Percentiles rank a stretch among this genome's conserved stretches.
Conservation (phyloP, 164 flowering plant species). For the Akebia trifoliata region DNA sequence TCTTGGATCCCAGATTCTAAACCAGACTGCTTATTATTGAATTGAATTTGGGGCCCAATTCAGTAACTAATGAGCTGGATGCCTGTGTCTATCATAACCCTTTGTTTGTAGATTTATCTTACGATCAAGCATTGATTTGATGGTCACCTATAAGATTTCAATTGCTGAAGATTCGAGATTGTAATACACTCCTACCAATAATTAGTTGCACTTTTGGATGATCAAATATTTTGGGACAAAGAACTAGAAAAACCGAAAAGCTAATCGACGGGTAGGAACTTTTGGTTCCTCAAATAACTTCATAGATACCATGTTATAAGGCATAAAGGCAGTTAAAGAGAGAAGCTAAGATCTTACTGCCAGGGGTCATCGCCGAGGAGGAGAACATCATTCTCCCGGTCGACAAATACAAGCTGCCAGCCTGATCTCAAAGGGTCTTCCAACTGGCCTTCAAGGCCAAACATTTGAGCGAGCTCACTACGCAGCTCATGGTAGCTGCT, state of each 20-base stretch:
- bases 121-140: no score
- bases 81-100: no score
- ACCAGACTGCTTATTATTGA: no score
- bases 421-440: constrained; percentile 99
- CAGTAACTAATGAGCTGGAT: no score
- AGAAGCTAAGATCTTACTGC: constrained; percentile 57
- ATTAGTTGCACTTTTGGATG: neutral
- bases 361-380: constrained; percentile 99
- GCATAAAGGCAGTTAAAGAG: neutral
- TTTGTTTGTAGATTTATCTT: no score
- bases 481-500: constrained; percentile 93
- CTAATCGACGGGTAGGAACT: neutral
- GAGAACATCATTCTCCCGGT: constrained; percentile 96
- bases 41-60: no score
- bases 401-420: constrained; percentile 99
- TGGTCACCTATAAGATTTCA: no score
- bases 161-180: no score
- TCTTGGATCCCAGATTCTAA: no score
- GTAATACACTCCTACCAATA: no score
- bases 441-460: constrained; percentile 92
- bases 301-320: no score
- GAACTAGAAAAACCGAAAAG: neutral
- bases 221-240: neutral
- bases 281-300: no score
- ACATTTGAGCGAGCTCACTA: constrained; percentile 84